Percentiles rank a stretch among this genome's conserved stretches.
Evolutionary conservation across 2,329 filamentous ascomycete genomes (phyloP).

Genomic region (Monosporascus sp.): DNA sequence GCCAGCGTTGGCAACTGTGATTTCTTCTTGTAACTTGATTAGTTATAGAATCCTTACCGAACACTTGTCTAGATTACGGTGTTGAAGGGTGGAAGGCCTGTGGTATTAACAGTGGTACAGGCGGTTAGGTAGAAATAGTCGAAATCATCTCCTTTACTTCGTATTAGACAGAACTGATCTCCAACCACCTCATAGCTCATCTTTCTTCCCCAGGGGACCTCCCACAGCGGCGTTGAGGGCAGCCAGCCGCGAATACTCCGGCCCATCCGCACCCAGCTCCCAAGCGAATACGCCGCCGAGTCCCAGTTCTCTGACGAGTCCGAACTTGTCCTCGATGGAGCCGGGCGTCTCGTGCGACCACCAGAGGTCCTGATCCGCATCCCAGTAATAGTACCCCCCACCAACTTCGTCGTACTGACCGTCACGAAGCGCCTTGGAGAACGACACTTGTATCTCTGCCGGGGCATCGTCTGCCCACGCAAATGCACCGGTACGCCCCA

Average conservation of each 20-base stretch:
- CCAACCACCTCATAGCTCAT: slow-evolving; percentile 16
- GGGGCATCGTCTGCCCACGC: slow-evolving; percentile 25
- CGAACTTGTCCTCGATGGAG: slow-evolving; percentile 23
- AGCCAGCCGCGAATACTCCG: slow-evolving; percentile 20
- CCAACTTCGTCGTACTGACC: slow-evolving; percentile 22
- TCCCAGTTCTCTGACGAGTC: slow-evolving; percentile 16
- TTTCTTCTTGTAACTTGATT: too few species aligned
- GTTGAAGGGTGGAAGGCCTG: too few species aligned
- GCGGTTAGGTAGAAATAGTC: too few species aligned
- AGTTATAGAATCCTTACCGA: too few species aligned
- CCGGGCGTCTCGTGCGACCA: slow-evolving; percentile 28
- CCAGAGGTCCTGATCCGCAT: slow-evolving; percentile 22
- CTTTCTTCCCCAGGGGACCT: slow-evolving; percentile 12
- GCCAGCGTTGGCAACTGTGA: too few species aligned
- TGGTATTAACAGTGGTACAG: too few species aligned
- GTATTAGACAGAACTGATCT: too few species aligned
- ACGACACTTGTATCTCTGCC: slow-evolving; percentile 20
- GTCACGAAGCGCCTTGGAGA: slow-evolving; percentile 13
- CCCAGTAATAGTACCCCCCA: slow-evolving; percentile 27
- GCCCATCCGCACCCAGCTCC: slow-evolving; percentile 28
- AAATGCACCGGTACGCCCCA: slow-evolving; percentile 35
- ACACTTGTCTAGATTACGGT: too few species aligned
- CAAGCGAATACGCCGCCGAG: slow-evolving; percentile 29
- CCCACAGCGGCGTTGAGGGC: slow-evolving; percentile 18
- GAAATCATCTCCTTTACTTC: too few species aligned